These are phyloP conservation scores for Metschnikowia cerradonensis DNA, from an alignment of 805 yeast species.

Conservation along the genomic window DNA sequence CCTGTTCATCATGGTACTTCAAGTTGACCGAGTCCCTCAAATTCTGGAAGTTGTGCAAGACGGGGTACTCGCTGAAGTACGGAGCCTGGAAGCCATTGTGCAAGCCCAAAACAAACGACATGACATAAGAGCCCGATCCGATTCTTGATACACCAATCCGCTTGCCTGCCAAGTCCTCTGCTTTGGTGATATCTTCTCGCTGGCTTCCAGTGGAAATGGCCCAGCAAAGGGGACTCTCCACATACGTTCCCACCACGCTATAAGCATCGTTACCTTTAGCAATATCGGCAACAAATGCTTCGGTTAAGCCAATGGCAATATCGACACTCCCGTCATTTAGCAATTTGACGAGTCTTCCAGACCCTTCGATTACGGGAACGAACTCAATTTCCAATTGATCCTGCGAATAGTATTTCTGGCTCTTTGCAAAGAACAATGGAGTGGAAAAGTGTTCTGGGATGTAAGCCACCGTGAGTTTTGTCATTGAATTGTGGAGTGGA, in stretches of 20 bases:
- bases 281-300: slow-evolving; percentile 81
- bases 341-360: slow-evolving; percentile 80
- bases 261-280: slow-evolving; percentile 66
- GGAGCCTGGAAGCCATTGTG: slow-evolving; percentile 52
- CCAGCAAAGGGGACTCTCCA: slow-evolving; percentile 85
- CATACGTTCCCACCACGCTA: slow-evolving; percentile 76
- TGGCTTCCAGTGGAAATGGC: slow-evolving; percentile 74
- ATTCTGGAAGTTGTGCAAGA: slow-evolving; percentile 65
- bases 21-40: slow-evolving; percentile 76
- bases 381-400: slow-evolving; percentile 54
- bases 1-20: slow-evolving; percentile 28
- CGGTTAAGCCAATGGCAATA: slow-evolving; percentile 84
- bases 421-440: slow-evolving; percentile 69
- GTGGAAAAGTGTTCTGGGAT: slow-evolving; percentile 92
- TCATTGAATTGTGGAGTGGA: slow-evolving; percentile 1
- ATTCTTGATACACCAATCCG: slow-evolving; percentile 78
- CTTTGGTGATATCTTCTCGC: slow-evolving; percentile 51
- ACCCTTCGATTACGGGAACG: slow-evolving; percentile 76
- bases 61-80: slow-evolving; percentile 49
- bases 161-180: slow-evolving; percentile 54
- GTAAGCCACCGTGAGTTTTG: slow-evolving; percentile 57
- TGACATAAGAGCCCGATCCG: slow-evolving; percentile 88
- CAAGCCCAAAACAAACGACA: slow-evolving; percentile 80
- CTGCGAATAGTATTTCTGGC: slow-evolving; percentile 51
- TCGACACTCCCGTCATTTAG: slow-evolving; percentile 63